Base-by-base conservation (phyloP, 108 stramenopile species). In the Cyclotella kingstonii region DNA sequence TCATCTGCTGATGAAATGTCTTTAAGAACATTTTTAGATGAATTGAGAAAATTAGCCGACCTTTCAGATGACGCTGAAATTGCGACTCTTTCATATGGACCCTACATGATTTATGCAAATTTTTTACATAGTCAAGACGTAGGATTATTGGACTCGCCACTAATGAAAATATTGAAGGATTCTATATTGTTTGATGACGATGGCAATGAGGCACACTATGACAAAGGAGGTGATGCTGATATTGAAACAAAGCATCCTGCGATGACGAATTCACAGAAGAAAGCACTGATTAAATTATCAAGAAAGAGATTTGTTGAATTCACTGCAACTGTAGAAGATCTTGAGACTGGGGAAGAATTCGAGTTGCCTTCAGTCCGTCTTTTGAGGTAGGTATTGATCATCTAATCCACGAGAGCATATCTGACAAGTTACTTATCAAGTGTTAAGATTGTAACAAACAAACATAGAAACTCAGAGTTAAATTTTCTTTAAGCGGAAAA, bases 61-160 rank as follows among this genome's bases (percentile, higher is more conserved):
- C 57, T 52, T 41, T 80, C 58, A 15, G 73, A 82, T 27, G 69
- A 80, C 9, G 39, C 87, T 21, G 76, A 81, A 47, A 60, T 95
- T 43, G 63, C 86, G 11, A 84, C 70, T 26, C 44, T 95, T 12
- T 84, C 85, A 0, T 81, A 66, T 36, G 94, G 90, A 5, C 78
- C 81, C 0, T 87, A 77, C 55, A 74, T 95, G 82, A 79, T 95
- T 18, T 95, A 89, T 57, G 90, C 90, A 4, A 87, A 83, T 53
- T 95, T 90, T 55, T 66, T 95, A 9, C 84, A 89, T 40, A 81
- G 83, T 58, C 77, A 83, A 22, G 90, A 95, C 51, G 74, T 76
- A 10, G 81, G 87, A 11, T 9, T 89, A 12, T 56, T 92, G 31
- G 65, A 79, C 38, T 77, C 75, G 35, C 58, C 76, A 14, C 23